phyloP scores from a whole-genome alignment of 2,329 filamentous ascomycete species.

The Calonectria montana region DNA sequence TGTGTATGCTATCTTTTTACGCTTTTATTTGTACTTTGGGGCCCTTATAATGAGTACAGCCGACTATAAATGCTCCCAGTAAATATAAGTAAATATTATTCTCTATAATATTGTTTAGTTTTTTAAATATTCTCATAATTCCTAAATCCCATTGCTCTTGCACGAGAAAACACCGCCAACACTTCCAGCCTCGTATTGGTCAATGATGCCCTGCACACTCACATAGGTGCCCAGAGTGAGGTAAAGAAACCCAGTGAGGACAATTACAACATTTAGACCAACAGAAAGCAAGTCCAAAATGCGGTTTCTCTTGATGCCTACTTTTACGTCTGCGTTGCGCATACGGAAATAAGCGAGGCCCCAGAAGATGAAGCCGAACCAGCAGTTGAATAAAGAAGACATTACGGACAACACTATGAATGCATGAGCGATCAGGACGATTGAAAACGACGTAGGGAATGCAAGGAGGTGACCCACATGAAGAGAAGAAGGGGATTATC shows the following conservation, averaged over 20 bases:
- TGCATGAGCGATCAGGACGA: not conserved
- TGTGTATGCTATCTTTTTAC: too few species aligned
- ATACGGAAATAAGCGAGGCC: conserved; percentile 83
- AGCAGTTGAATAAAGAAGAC: conserved; percentile 89
- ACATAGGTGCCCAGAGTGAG: conserved; percentile 84
- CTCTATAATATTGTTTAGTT: too few species aligned
- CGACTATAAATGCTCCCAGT: too few species aligned
- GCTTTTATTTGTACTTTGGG: too few species aligned
- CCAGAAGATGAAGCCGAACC: conserved; percentile 97
- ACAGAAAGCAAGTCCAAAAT: conserved; percentile 65
- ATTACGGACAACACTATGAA: conserved; percentile 71
- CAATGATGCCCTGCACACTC: conserved; percentile 78
- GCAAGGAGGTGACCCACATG: conserved; percentile 58
- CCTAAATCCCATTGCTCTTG: conserved; percentile 71
- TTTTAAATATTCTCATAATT: too few species aligned
- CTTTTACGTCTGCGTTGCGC: conserved; percentile 70
- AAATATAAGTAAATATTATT: too few species aligned
- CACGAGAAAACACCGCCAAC: conserved; percentile 83
- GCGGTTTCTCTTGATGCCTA: conserved; percentile 61
- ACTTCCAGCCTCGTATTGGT: conserved; percentile 73
- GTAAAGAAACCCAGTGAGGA: conserved; percentile 81
- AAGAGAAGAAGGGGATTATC: conserved; percentile 93
- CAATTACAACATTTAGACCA: conserved; percentile 78
- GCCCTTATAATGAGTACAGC: too few species aligned
- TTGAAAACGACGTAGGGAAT: not conserved